Conservation (phyloP, 306 rosid genomes). For the Sphenostylis stenocarpa region DNA sequence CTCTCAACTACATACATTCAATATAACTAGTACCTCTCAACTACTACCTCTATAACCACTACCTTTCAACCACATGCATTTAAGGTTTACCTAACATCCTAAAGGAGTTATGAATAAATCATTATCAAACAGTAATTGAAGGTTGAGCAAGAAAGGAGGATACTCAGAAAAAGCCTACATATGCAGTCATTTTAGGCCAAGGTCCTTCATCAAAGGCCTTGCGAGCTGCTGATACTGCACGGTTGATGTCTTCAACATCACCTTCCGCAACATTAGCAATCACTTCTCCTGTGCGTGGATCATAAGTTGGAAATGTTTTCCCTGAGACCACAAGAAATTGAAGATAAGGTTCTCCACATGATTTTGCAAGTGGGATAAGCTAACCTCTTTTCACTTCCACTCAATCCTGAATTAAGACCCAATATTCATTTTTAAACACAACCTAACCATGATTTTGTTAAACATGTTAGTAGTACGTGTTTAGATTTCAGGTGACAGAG, state of each 20-base stretch:
- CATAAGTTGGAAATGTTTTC: conserved; percentile 84
- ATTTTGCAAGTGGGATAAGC: background rate
- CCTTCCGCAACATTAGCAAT: conserved; percentile 87
- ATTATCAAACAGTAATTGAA: background rate
- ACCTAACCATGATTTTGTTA: background rate
- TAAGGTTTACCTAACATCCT: too few relatives aligned
- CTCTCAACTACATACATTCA: too few relatives aligned
- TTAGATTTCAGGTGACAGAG: background rate
- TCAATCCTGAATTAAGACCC: background rate
- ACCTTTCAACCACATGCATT: too few relatives aligned
- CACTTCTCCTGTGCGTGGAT: conserved; percentile 87
- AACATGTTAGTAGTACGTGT: background rate
- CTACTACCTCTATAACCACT: too few relatives aligned
- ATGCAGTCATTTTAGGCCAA: conserved; percentile 91
- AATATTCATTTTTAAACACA: background rate
- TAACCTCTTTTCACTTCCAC: background rate
- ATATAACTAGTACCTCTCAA: too few relatives aligned
- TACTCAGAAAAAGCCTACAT: conserved; percentile 46
- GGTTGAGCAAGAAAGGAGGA: conserved; percentile 8
- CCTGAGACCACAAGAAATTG: conserved; percentile 47
- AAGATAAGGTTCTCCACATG: conserved; percentile 7
- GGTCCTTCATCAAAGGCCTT: conserved; percentile 97
- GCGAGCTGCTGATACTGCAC: conserved; percentile 90
- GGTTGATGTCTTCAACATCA: conserved; percentile 75
- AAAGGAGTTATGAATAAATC: background rate